Evolutionary conservation across 192 early-diverging fungal genomes (phyloP).

Genomic region (Chytriomyces sp.): DNA sequence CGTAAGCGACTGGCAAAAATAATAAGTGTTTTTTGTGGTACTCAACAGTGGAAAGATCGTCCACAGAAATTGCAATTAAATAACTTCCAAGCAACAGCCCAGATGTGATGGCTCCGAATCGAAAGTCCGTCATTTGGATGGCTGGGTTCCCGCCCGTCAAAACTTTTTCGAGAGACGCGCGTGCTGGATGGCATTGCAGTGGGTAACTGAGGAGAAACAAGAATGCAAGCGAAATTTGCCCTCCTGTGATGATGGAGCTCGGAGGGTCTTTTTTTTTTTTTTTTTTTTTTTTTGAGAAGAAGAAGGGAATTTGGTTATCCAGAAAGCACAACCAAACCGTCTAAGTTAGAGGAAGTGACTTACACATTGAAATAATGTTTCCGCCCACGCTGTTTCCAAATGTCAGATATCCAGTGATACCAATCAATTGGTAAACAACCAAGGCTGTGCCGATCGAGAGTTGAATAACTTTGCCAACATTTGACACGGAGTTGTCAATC

Average conservation of each 20-base stretch:
- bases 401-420: constrained; percentile 87
- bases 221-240: constrained; percentile 86
- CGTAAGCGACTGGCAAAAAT: neutral
- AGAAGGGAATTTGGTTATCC: neutral
- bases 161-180: constrained; percentile 89
- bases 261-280: constrained; percentile 59
- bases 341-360: neutral
- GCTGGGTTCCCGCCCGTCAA: constrained; percentile 41
- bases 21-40: neutral
- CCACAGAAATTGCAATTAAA: constrained; percentile 55
- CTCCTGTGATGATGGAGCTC: constrained; percentile 74
- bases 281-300: neutral
- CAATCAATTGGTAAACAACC: constrained; percentile 82
- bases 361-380: constrained; percentile 85
- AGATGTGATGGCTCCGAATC: constrained; percentile 32
- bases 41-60: constrained; percentile 76
- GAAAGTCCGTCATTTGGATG: constrained; percentile 24
- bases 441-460: constrained; percentile 79
- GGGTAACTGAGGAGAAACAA: constrained; percentile 92
- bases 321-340: neutral
- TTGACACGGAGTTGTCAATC: constrained; percentile 75
- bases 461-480: constrained; percentile 71
- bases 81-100: constrained; percentile 23
- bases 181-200: constrained; percentile 89
- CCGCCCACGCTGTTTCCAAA: constrained; percentile 65